Conservation (phyloP, 73 alveolate species). For the Tetrahymena elliotti region DNA sequence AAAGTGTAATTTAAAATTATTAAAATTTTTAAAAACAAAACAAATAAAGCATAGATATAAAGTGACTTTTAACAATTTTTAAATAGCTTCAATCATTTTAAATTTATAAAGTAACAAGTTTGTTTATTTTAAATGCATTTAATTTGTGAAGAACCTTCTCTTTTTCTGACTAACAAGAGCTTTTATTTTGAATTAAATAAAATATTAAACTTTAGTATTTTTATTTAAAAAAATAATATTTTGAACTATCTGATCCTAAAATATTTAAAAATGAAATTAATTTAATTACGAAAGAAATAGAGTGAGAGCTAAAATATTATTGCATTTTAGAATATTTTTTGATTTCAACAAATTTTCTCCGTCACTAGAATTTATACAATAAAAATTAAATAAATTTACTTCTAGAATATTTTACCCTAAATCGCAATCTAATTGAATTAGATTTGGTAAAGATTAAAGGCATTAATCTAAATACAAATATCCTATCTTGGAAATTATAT, state of each 20-base stretch:
- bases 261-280: too few relatives aligned
- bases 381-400: too few relatives aligned
- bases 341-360: neutral
- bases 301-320: neutral
- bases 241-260: too few relatives aligned
- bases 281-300: neutral
- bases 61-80: too few relatives aligned
- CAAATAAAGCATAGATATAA: too few relatives aligned
- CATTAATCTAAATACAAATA: neutral
- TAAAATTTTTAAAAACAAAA: too few relatives aligned
- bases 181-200: too few relatives aligned
- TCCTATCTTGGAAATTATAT: neutral
- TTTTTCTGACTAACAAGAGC: neutral
- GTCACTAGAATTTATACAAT: neutral
- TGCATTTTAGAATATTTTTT: neutral
- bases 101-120: neutral
- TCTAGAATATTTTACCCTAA: neutral
- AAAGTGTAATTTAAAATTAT: too few relatives aligned
- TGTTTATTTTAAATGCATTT: neutral
- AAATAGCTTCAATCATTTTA: neutral
- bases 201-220: too few relatives aligned
- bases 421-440: neutral
- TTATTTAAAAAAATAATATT: too few relatives aligned
- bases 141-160: neutral
- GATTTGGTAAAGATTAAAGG: too few relatives aligned